Percentiles rank a stretch among this genome's conserved stretches.
phyloP scores from a whole-genome alignment of 371 early-diverging fungal species.

The Mucor irregularis region DNA sequence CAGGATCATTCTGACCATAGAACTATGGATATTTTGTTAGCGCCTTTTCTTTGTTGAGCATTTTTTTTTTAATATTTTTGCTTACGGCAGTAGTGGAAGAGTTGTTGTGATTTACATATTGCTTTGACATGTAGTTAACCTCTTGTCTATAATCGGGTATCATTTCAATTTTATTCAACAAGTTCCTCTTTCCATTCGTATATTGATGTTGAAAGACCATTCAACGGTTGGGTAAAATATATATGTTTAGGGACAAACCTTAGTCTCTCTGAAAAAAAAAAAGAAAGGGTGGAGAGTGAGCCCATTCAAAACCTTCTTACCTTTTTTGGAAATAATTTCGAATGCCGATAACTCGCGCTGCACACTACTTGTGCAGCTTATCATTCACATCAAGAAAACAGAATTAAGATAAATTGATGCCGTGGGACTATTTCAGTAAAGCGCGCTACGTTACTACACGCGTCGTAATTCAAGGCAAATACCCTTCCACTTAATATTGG shows the following conservation, averaged over 20 bases:
- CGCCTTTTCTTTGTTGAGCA: background rate
- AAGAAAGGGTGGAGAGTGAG: background rate
- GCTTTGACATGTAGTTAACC: background rate
- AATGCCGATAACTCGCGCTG: too few species aligned
- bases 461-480: too few species aligned
- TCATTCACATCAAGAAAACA: too few species aligned
- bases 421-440: too few species aligned
- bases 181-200: background rate
- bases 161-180: background rate
- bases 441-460: too few species aligned
- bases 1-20: constrained; percentile 33
- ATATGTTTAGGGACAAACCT: too few species aligned
- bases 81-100: background rate
- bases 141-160: constrained; percentile 10
- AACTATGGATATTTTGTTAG: constrained; percentile 6
- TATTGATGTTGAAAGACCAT: constrained; percentile 8
- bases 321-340: too few species aligned
- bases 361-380: too few species aligned
- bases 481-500: too few species aligned
- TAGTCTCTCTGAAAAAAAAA: background rate
- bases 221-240: background rate
- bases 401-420: too few species aligned
- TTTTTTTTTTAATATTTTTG: background rate
- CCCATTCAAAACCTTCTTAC: too few species aligned
- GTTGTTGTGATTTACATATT: background rate